Conservation (phyloP, 2,329 filamentous ascomycete genomes). For the Pleoardoris graminearum region DNA sequence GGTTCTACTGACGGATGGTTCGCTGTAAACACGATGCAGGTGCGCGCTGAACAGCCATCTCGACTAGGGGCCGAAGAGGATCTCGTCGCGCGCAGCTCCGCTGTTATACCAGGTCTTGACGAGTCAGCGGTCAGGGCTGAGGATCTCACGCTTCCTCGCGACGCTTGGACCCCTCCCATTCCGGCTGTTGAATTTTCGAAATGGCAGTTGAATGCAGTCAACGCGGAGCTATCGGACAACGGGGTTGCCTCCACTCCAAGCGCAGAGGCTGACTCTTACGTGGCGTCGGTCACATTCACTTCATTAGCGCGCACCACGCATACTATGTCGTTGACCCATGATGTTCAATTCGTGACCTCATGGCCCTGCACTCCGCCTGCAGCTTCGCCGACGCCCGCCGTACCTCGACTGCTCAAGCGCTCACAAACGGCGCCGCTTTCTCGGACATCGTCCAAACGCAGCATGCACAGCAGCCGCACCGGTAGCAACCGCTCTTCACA, state of each 20-base stretch:
- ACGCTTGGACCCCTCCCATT: slow-evolving; percentile 26
- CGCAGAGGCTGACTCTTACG: slow-evolving; percentile 29
- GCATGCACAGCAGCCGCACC: slow-evolving; percentile 22
- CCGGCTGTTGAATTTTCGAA: slow-evolving; percentile 25
- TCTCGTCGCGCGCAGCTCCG: slow-evolving; percentile 40
- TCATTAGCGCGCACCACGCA: slow-evolving; percentile 19
- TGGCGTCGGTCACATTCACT: slow-evolving; percentile 42
- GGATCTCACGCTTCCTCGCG: slow-evolving; percentile 46
- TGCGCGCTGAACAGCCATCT: slow-evolving; percentile 35
- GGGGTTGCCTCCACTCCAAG: slow-evolving; percentile 18
- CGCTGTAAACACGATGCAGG: slow-evolving; percentile 47
- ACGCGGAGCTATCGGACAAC: slow-evolving; percentile 28
- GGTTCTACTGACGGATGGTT: slow-evolving; percentile 55
- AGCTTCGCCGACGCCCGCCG: slow-evolving; percentile 22
- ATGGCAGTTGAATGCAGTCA: slow-evolving; percentile 35
- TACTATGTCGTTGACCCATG: slow-evolving; percentile 50
- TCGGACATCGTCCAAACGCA: slow-evolving; percentile 39
- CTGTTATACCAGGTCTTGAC: slow-evolving; percentile 34
- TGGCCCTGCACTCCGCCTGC: slow-evolving; percentile 56
- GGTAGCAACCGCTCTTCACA: slow-evolving; percentile 15
- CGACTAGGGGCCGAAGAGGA: slow-evolving; percentile 45
- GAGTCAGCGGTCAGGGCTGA: slow-evolving; percentile 27
- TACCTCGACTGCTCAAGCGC: slow-evolving; percentile 29
- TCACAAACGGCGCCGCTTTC: slow-evolving; percentile 29
- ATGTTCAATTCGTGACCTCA: slow-evolving; percentile 59